Percentiles rank a stretch among this genome's conserved stretches.
Conservation (phyloP, 495 filamentous ascomycete species). For the Podospora pseudocomata region DNA sequence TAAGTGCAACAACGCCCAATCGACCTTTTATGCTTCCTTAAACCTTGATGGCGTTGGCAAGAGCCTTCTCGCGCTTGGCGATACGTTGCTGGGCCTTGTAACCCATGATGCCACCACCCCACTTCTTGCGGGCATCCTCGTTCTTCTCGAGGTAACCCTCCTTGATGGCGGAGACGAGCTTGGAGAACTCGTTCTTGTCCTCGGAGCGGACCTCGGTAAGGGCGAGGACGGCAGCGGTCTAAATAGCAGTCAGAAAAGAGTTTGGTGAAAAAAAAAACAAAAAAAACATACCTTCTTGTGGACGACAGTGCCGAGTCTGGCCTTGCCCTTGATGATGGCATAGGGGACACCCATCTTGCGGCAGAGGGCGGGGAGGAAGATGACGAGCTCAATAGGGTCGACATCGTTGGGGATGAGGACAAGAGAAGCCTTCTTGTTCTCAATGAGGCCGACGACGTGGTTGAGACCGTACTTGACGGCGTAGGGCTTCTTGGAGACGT, state of each 20-base stretch:
- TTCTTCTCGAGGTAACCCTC: constrained; percentile 96
- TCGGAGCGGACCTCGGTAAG: constrained; percentile 93
- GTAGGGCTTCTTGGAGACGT: constrained; percentile 99
- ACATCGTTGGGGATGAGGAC: constrained; percentile 99
- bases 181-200: constrained; percentile 96
- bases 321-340: constrained; percentile 99
- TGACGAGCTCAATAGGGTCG: constrained; percentile 98
- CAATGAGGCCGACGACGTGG: constrained; percentile 98
- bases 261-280: not conserved
- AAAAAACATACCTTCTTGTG: constrained; percentile 85
- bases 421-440: constrained; percentile 99
- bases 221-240: constrained; percentile 93
- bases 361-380: constrained; percentile 98
- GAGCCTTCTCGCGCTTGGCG: constrained; percentile 94
- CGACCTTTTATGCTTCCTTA: constrained; percentile 45
- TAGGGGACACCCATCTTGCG: constrained; percentile 99
- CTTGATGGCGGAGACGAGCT: constrained; percentile 94
- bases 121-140: constrained; percentile 87
- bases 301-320: constrained; percentile 94
- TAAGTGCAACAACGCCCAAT: constrained; percentile 32
- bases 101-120: constrained; percentile 99
- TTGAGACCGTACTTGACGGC: constrained; percentile 99
- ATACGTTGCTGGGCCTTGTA: constrained; percentile 88
- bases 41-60: constrained; percentile 93
- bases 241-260: constrained; percentile 17